Conservation (phyloP, 768 basidiomycete genomes). For the Astraeus odoratus region DNA sequence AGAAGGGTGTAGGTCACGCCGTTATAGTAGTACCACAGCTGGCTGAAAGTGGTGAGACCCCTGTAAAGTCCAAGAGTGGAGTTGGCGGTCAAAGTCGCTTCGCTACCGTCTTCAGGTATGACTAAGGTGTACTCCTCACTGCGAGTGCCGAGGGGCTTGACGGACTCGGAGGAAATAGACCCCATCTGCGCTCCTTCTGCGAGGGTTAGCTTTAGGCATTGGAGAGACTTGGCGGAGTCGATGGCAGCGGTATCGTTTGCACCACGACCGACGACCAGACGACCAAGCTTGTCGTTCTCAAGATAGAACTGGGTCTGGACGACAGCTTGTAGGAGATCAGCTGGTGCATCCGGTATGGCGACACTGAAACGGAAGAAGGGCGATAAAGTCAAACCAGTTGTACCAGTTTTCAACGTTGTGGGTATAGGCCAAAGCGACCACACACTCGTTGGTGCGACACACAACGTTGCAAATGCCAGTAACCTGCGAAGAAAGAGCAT, state of each 20-base stretch:
- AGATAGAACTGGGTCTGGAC: constrained; percentile 25
- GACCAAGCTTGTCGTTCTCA: constrained; percentile 30
- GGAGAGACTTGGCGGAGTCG: constrained; percentile 18
- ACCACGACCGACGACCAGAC: constrained; percentile 36
- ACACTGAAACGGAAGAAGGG: constrained; percentile 25
- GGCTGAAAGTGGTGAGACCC: constrained; percentile 50
- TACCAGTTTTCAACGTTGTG: constrained; percentile 17
- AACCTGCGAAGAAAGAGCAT: constrained; percentile 2
- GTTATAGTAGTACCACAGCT: constrained; percentile 40
- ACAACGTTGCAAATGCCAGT: constrained; percentile 8
- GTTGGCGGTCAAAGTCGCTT: constrained; percentile 35
- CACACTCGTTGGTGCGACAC: constrained; percentile 2
- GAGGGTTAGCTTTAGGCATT: constrained; percentile 24
- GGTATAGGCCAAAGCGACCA: constrained; percentile 30
- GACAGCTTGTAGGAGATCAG: constrained; percentile 30
- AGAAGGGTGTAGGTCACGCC: constrained; percentile 31
- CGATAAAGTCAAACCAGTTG: constrained; percentile 18
- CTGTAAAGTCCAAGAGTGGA: constrained; percentile 45
- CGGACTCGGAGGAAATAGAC: constrained; percentile 32
- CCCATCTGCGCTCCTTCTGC: constrained; percentile 7
- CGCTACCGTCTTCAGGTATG: constrained; percentile 30
- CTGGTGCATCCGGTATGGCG: constrained; percentile 18
- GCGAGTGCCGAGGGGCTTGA: constrained; percentile 27
- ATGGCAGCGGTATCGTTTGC: constrained; percentile 25
- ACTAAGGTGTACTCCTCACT: constrained; percentile 40